A percentile compares a stretch with the other conserved stretches of the same genome.
Evolutionary conservation across 495 filamentous ascomycete genomes (phyloP).

Genomic region (Annulohypoxylon nitens): DNA sequence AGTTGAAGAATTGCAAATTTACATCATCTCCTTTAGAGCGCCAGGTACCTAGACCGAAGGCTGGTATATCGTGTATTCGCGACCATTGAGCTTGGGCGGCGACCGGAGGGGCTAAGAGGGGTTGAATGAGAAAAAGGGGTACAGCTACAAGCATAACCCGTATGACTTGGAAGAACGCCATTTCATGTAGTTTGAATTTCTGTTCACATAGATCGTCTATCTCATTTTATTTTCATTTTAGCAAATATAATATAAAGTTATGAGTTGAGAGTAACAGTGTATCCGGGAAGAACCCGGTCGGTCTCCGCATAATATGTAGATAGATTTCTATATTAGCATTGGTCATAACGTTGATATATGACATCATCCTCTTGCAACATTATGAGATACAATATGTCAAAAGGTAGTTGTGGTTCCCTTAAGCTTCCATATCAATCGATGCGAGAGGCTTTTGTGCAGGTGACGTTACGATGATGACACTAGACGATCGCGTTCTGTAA

Average conservation of each 20-base stretch:
- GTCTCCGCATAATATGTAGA: slow-evolving; percentile 9
- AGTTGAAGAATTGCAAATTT: background rate
- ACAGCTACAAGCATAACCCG: background rate
- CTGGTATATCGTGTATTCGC: slow-evolving; percentile 54
- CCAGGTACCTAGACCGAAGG: slow-evolving; percentile 67
- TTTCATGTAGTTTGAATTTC: background rate
- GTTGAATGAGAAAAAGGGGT: slow-evolving; percentile 8
- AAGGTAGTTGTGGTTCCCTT: background rate
- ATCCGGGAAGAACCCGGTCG: background rate
- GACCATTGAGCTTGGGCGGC: slow-evolving; percentile 6
- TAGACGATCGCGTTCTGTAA: background rate
- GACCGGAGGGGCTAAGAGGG: background rate
- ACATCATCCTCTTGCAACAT: slow-evolving; percentile 39
- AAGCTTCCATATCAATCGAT: slow-evolving; percentile 15
- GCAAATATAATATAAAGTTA: background rate
- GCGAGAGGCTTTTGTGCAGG: slow-evolving; percentile 12
- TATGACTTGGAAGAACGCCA: slow-evolving; percentile 5
- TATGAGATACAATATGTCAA: slow-evolving; percentile 2
- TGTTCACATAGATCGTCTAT: background rate
- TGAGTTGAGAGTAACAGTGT: background rate
- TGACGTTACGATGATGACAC: slow-evolving; percentile 36
- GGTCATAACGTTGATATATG: slow-evolving; percentile 38
- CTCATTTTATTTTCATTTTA: too few species aligned
- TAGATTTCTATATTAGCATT: background rate
- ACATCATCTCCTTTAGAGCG: slow-evolving; percentile 38